Base-by-base conservation (phyloP, 1,284 basidiomycete species). In the Trametes sp. region DNA sequence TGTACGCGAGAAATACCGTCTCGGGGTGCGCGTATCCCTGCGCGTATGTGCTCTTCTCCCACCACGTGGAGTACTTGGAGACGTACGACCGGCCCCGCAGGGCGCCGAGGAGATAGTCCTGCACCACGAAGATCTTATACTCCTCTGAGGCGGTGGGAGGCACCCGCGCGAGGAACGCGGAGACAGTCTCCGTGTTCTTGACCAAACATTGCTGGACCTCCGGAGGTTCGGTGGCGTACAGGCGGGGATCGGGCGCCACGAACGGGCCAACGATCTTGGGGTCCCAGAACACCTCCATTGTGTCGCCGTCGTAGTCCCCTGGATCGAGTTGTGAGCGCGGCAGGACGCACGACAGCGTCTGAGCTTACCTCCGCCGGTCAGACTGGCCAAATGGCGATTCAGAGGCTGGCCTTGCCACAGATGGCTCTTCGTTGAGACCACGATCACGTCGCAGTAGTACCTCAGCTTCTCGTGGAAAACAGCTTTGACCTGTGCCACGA, bases 21-120 rank as follows among this genome's bases (percentile, higher is more conserved):
- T 82, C 75, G 0, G 69, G 65, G 66, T 86, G 76, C 0, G 36
- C 42, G 63, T 88, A 88, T 0, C 88, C 88, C 1, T 77, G 61
- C 1, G 67, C 71, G 62, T 87, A 88, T 7, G 81, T 79, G 1
- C 84, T 77, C 48, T 80, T 79, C 49, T 87, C 82, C 72, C 89
- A 87, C 74, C 82, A 83, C 2, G 74, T 81, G 1, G 85, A 87
- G 69, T 88, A 89, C 50, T 73, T 79, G 2, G 87, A 87, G 2
- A 87, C 84, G 0, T 82, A 64, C 0, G 79, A 77, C 2, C 75
- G 67, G 54, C 84, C 77, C 13, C 75, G 76, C 26, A 89, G 72
- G 8, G 81, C 75, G 24, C 80, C 80, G 16, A 90, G 76, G 0
- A 89, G 73, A 57, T 81, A 81, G 4, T 72, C 65, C 67, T 89